Base-by-base conservation (phyloP, 306 rosid genomes). In the Betula pendula region DNA sequence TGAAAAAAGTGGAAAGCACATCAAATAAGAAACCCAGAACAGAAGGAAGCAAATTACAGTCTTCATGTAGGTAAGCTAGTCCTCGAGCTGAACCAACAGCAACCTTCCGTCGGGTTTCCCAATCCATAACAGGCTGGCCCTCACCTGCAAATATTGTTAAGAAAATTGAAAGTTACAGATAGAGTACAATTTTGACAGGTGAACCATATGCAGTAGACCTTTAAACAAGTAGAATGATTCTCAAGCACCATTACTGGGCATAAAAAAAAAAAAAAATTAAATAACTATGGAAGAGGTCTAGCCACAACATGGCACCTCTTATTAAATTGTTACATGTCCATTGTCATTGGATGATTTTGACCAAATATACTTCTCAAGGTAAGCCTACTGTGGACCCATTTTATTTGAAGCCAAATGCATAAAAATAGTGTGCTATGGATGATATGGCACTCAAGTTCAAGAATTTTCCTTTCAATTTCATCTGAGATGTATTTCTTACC, bases 21-120 rank as follows among this genome's bases (percentile, higher is more conserved):
- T 79, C 33, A 50, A 35, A 68, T 4, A 60, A 49, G 51, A 14
- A 65, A 55, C 44, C 49, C 19, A 13, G 69, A 70, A 68, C 3
- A 72, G 74, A 42, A 45, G 55, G 68, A 79, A 70, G 84, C 79
- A 83, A 85, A 87, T 81, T 85, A 96, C 98, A 96, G 68, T 96
- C 99, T 88, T 96, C 98, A 56, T 96, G 99, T 35, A 96, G 85
- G 86, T 96, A 92, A 70, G 99, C 98, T 72, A 96, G 84, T 84
- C 99, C 99, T 20, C 94, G 96, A 80, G 99, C 97, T 76, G 98
- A 87, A 76, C 99, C 99, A 72, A 91, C 93, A 20, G 97, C 99
- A 85, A 91, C 94, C 83, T 79, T 93, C 68, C 89, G 89, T 86
- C 99, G 89, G 55, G 90, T 89, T 67, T 88, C 86, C 98, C 98